Conservation (phyloP, 495 filamentous ascomycete genomes). For the Tirmania nivea region DNA sequence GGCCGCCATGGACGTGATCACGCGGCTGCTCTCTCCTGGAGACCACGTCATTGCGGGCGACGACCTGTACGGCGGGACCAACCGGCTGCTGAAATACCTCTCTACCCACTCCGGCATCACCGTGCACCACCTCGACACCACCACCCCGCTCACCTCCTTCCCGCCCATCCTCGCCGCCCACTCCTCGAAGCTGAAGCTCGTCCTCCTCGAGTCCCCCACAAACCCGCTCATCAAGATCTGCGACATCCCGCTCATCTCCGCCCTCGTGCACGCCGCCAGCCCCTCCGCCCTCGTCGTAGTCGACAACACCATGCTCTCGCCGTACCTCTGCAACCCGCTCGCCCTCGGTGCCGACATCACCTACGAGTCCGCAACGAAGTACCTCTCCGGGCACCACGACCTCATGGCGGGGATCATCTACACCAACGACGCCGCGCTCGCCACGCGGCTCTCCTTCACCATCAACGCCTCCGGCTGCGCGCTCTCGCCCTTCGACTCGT, state of each 20-base stretch:
- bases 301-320: slow-evolving; percentile 97
- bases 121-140: slow-evolving; percentile 94
- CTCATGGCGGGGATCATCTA: slow-evolving; percentile 95
- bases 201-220: slow-evolving; percentile 85
- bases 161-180: slow-evolving; percentile 34
- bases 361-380: slow-evolving; percentile 95
- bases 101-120: slow-evolving; percentile 66
- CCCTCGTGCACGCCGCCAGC: slow-evolving; percentile 53
- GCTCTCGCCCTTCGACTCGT: slow-evolving; percentile 81
- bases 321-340: slow-evolving; percentile 73
- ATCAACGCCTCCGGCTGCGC: slow-evolving; percentile 93
- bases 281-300: slow-evolving; percentile 67
- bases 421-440: slow-evolving; percentile 55
- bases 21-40: slow-evolving; percentile 73
- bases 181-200: slow-evolving; percentile 62
- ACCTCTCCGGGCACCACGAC: slow-evolving; percentile 93
- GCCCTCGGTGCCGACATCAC: slow-evolving; percentile 89
- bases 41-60: slow-evolving; percentile 95
- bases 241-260: slow-evolving; percentile 61
- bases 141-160: slow-evolving; percentile 39
- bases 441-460: slow-evolving; percentile 80
- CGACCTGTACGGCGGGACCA: slow-evolving; percentile 89
- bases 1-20: slow-evolving; percentile 92
- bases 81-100: slow-evolving; percentile 81
- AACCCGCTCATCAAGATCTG: slow-evolving; percentile 97